Evolutionary conservation across 441 rosid species (phyloP), one percentile per base, ranked within the genome.

Genomic region (Isatis lusitanica): DNA sequence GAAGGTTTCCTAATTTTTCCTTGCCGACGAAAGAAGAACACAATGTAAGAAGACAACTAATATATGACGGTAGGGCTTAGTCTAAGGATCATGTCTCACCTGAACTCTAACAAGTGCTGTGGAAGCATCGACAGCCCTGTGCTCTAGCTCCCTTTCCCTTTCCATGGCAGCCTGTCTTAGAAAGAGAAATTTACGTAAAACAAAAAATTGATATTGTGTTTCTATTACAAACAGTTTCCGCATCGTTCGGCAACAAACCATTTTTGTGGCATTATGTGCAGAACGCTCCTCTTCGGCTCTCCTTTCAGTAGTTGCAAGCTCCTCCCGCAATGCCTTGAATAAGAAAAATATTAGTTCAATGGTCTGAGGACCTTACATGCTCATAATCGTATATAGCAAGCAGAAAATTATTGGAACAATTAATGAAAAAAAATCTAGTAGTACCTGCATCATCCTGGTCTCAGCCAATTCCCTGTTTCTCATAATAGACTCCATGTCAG

Each of bases 361-460:
- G 44, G 71, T 68, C 63, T 13, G 53, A 66, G 17, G 68, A 71
- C 79, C 48, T 43, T 15, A 18, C 43, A 76, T 31, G 26, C 67
- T 56, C 47, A 59, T 53, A 43, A 42, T 72, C 46, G 21, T 17
- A 53, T 53, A 15, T 13, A 68, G 39, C 61, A 65, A 58, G 26
- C 18, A 16, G 48, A 0, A 68, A 24, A 17, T 21, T 30, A 36
- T 18, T 18, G 40, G 56, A 59, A 50, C 65, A 24, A 44, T 15
- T 43, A 26, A 69, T 63, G 43, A 26, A 62, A 66, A 66, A 40
- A 16, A 9, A 12, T 44, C 31, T 17, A 62, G 40, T 72, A 57
- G 60, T 83, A 96, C 99, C 97, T 96, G 99, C 96, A 96, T 89
- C 98, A 96, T 96, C 84, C 97, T 90, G 18, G 99, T 96, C 88